Base-by-base conservation (phyloP, 1,284 basidiomycete species). In the Trichosporon sp. region DNA sequence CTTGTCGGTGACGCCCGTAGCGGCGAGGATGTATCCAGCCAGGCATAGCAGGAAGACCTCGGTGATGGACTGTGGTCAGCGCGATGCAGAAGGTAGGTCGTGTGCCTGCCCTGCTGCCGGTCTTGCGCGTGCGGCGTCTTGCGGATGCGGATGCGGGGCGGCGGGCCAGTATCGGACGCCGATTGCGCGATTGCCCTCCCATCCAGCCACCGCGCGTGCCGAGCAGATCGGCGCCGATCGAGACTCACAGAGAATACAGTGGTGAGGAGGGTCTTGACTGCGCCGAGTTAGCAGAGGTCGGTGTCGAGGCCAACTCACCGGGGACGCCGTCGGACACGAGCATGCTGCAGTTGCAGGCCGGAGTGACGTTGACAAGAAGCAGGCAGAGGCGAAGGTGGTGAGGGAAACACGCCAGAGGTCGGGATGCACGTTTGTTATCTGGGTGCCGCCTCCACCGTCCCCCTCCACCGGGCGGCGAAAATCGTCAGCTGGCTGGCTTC, bases 11-110 rank as follows among this genome's bases (percentile, higher is more conserved):
- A 97, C 89, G 35, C 92, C 92, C 27, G 87, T 86, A 62, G 86
- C 83, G 1, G 95, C 92, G 53, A 97, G 89, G 25, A 90, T 84
- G 82, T 92, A 97, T 1, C 95, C 95, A 1, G 92, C 91, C 1
- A 92, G 79, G 84, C 93, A 95, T 75, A 95, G 85, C 60, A 97
- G 78, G 78, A 95, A 92, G 68, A 97, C 95, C 82, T 96, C 90
- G 62, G 92, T 85, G 74, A 97, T 95, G 23, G 93, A 93, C 92
- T 94, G 72, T 13, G 23, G 31, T 31, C 29, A n/a, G 27, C 27
- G 15, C 18, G 4, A 21, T 51, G 21, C 18, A 11, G 7, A 5
- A n/a, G 42, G 35, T 25, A 34, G 34, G 34, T 51, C 47, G 18
- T 51, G 47, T 42, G 38, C 38, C 7, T 15, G 3, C 38, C 13